These are phyloP conservation scores for Clarkia xantiana DNA, from an alignment of 345 rosid species.

Conservation along the genomic window DNA sequence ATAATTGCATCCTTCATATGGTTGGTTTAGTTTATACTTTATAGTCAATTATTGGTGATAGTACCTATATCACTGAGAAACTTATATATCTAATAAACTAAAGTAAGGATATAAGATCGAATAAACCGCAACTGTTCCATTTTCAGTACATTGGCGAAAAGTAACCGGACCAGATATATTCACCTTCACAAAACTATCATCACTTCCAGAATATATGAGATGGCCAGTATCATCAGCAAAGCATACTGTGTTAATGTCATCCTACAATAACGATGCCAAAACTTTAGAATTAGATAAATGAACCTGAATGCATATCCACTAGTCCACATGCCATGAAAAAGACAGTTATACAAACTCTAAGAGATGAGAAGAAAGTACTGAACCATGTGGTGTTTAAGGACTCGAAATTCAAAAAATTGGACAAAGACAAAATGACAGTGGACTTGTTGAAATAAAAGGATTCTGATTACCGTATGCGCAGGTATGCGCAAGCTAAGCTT, in stretches of 20 bases:
- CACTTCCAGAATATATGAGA: slow-evolving; percentile 56
- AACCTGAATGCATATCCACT: too few relatives aligned
- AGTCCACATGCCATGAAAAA: too few relatives aligned
- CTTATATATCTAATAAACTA: too few relatives aligned
- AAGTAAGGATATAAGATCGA: too few relatives aligned
- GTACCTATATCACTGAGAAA: too few relatives aligned
- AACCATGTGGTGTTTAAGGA: background rate
- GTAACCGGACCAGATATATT: background rate
- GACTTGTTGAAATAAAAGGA: background rate
- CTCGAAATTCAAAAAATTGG: background rate
- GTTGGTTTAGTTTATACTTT: too few relatives aligned
- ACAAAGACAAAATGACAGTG: slow-evolving; percentile 1
- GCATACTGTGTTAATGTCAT: slow-evolving; percentile 61
- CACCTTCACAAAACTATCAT: slow-evolving; percentile 57
- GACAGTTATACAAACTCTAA: too few relatives aligned
- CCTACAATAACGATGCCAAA: slow-evolving; percentile 18
- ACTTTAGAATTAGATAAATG: background rate
- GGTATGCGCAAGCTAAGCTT: slow-evolving; percentile 30
- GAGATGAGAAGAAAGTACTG: too few relatives aligned
- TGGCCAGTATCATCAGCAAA: slow-evolving; percentile 63
- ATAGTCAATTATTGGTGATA: too few relatives aligned
- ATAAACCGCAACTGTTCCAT: too few relatives aligned
- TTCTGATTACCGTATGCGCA: slow-evolving; percentile 38
- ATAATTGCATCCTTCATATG: too few relatives aligned
- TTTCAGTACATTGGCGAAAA: too few relatives aligned